Conservation (phyloP, 2,329 filamentous ascomycete genomes). For the Pseudogymnoascus sp. region DNA sequence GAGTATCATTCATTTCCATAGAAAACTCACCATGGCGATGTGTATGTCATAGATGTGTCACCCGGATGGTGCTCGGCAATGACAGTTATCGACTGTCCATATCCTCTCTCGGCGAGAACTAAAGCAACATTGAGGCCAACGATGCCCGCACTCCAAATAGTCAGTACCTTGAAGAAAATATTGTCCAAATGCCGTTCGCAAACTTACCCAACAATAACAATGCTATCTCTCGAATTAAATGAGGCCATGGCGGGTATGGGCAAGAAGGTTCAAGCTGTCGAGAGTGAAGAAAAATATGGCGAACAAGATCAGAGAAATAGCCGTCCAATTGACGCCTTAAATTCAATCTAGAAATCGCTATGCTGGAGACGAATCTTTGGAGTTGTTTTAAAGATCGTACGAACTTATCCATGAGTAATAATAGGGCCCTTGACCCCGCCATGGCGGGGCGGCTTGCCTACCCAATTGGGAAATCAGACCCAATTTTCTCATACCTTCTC, state of each 20-base stretch:
- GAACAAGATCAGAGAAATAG: background rate
- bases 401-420: background rate
- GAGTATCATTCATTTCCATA: background rate
- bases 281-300: background rate
- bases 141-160: constrained; percentile 27
- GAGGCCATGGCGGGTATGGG: background rate
- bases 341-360: background rate
- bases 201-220: constrained; percentile 12
- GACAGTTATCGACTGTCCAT: constrained; percentile 33
- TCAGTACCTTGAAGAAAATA: background rate
- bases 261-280: background rate
- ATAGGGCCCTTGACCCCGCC: background rate
- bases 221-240: constrained; percentile 6
- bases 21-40: constrained; percentile 36
- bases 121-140: constrained; percentile 37
- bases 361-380: background rate
- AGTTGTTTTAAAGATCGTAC: constrained; percentile 12
- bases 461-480: constrained; percentile 3
- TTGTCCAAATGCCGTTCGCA: background rate
- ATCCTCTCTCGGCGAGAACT: constrained; percentile 33
- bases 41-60: constrained; percentile 36
- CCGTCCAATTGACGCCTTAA: background rate
- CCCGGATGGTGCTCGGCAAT: constrained; percentile 38
- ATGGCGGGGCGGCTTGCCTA: constrained; percentile 4
- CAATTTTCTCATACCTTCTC: background rate